These are phyloP conservation scores for Saccharum spontaneum DNA, from an alignment of 176 grass and related monocot genomes.

Conservation along the genomic window DNA sequence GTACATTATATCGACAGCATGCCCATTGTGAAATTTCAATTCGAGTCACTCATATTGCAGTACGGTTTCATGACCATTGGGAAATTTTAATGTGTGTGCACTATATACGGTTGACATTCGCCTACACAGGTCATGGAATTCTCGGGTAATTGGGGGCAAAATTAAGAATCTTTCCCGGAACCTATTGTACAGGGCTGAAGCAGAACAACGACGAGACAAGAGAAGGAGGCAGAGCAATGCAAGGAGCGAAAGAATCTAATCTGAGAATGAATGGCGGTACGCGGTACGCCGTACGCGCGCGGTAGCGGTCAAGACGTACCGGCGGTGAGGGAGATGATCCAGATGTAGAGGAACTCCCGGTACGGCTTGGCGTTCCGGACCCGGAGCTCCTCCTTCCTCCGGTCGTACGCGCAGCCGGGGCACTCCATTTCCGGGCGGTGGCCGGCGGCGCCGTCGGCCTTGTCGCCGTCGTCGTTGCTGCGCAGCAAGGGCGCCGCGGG, in stretches of 20 bases:
- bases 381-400: conserved; percentile 16
- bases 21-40: too few species aligned
- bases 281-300: too few species aligned
- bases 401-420: conserved; percentile 45
- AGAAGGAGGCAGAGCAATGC: too few species aligned
- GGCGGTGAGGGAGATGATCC: conserved; percentile 42
- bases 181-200: too few species aligned
- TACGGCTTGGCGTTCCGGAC: conserved; percentile 36
- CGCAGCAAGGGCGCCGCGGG: neutral
- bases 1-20: too few species aligned
- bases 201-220: too few species aligned
- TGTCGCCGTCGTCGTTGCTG: neutral
- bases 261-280: neutral
- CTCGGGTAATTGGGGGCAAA: too few species aligned
- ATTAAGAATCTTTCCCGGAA: too few species aligned
- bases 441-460: neutral
- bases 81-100: too few species aligned
- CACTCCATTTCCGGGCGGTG: neutral
- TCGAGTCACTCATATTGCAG: neutral
- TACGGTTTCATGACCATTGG: neutral
- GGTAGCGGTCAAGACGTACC: neutral
- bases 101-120: neutral
- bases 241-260: too few species aligned
- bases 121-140: too few species aligned
- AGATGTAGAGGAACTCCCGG: conserved; percentile 56